Conservation (phyloP, 2,329 filamentous ascomycete genomes). For the Neurospora sp. region DNA sequence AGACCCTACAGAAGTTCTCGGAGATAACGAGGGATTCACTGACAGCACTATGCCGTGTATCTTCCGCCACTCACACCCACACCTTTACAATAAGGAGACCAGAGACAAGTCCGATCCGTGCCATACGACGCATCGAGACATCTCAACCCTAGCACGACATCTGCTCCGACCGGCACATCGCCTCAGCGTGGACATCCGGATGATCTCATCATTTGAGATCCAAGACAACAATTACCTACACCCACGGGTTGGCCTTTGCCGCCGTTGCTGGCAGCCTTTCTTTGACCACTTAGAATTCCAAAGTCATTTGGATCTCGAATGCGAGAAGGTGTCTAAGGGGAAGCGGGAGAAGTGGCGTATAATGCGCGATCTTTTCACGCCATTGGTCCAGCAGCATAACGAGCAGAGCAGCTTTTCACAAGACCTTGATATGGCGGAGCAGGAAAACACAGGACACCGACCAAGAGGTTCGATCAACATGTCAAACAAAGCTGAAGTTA, state of each 20-base stretch:
- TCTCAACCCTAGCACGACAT: slow-evolving; percentile 26
- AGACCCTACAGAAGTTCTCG: neutral
- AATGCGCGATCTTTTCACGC: slow-evolving; percentile 19
- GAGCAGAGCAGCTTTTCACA: neutral
- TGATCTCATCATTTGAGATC: slow-evolving; percentile 23
- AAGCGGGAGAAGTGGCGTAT: slow-evolving; percentile 22
- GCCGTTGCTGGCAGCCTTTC: slow-evolving; percentile 23
- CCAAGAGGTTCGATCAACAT: neutral
- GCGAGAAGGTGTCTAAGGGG: slow-evolving; percentile 20
- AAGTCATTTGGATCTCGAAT: slow-evolving; percentile 15
- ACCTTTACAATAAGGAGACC: slow-evolving; percentile 19
- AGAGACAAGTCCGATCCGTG: slow-evolving; percentile 22
- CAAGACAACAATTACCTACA: slow-evolving; percentile 16
- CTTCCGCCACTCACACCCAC: slow-evolving; percentile 19
- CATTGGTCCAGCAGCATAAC: slow-evolving; percentile 5
- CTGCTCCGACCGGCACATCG: slow-evolving; percentile 22
- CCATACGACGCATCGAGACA: slow-evolving; percentile 23
- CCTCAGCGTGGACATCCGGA: slow-evolving; percentile 16
- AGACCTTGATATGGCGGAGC: neutral
- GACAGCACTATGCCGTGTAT: slow-evolving; percentile 20
- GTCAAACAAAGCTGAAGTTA: neutral
- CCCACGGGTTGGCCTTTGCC: slow-evolving; percentile 22
- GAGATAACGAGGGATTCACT: slow-evolving; percentile 12
- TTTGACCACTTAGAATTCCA: slow-evolving; percentile 17
- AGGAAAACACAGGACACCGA: neutral